Percentiles rank a stretch among this genome's conserved stretches.
These are phyloP conservation scores for Stachybotrys chartarum DNA, from an alignment of 2,329 filamentous ascomycete species.

Conservation along the genomic window DNA sequence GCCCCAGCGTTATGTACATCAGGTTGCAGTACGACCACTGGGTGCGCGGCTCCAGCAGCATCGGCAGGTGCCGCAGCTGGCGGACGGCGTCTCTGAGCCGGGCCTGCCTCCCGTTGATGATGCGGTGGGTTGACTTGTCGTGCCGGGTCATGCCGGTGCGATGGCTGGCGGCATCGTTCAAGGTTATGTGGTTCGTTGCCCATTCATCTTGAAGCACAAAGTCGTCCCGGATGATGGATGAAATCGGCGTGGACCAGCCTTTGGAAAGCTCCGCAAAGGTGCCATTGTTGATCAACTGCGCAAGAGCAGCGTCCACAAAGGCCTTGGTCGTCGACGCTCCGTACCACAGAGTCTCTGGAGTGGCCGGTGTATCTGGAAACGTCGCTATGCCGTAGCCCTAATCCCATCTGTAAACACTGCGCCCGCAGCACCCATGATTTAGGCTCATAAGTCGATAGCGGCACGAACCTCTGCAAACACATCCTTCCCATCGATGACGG, in stretches of 20 bases:
- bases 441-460: not conserved
- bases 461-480: conserved; percentile 15
- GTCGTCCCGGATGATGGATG: conserved; percentile 39
- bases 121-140: conserved; percentile 18
- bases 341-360: conserved; percentile 44
- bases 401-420: not conserved
- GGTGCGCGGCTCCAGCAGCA: conserved; percentile 34
- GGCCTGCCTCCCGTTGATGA: conserved; percentile 19
- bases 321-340: conserved; percentile 51
- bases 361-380: conserved; percentile 30
- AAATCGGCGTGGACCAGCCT: conserved; percentile 40
- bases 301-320: conserved; percentile 40
- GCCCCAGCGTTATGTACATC: conserved; percentile 37
- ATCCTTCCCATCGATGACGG: conserved; percentile 16
- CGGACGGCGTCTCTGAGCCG: conserved; percentile 29
- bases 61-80: conserved; percentile 36
- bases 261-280: conserved; percentile 16
- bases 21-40: conserved; percentile 42
- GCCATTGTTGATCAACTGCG: conserved; percentile 42
- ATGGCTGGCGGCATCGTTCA: conserved; percentile 48
- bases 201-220: conserved; percentile 41
- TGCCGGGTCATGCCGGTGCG: conserved; percentile 41
- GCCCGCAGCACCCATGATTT: not conserved
- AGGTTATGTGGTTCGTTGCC: conserved; percentile 39
- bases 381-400: conserved; percentile 21